These are phyloP conservation scores for Melocanna baccifera DNA, from an alignment of 176 grass and related monocot genomes.

Conservation along the genomic window DNA sequence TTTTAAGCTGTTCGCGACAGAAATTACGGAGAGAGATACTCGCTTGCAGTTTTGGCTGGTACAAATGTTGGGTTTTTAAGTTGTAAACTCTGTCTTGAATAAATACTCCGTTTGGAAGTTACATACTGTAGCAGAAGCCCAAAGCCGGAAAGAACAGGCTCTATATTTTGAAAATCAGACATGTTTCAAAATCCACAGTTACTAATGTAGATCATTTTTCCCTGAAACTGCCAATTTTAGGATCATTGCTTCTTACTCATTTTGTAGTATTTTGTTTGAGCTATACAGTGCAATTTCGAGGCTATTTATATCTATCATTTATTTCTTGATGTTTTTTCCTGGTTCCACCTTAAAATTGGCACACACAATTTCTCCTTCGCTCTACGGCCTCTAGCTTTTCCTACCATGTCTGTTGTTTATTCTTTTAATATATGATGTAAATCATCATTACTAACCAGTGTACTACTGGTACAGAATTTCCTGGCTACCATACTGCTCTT, in stretches of 20 bases:
- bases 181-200: background rate
- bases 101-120: too few relatives aligned
- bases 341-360: background rate
- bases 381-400: background rate
- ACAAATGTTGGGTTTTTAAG: too few relatives aligned
- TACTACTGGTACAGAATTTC: constrained; percentile 69
- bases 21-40: too few relatives aligned
- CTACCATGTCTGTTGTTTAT: background rate
- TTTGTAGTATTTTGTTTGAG: background rate
- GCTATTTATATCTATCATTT: background rate
- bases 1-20: too few relatives aligned
- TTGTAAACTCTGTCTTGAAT: too few relatives aligned
- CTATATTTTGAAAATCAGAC: background rate
- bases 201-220: background rate
- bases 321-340: constrained; percentile 4
- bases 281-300: background rate
- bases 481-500: constrained; percentile 86
- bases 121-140: too few relatives aligned
- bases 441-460: constrained; percentile 19
- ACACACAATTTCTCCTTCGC: background rate
- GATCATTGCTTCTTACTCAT: background rate
- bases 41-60: too few relatives aligned
- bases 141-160: too few relatives aligned
- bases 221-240: background rate
- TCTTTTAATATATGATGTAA: constrained; percentile 19